These are phyloP conservation scores for Chamaecyparis obtusa DNA, from an alignment of 75 land plant genomes.

Conservation along the genomic window DNA sequence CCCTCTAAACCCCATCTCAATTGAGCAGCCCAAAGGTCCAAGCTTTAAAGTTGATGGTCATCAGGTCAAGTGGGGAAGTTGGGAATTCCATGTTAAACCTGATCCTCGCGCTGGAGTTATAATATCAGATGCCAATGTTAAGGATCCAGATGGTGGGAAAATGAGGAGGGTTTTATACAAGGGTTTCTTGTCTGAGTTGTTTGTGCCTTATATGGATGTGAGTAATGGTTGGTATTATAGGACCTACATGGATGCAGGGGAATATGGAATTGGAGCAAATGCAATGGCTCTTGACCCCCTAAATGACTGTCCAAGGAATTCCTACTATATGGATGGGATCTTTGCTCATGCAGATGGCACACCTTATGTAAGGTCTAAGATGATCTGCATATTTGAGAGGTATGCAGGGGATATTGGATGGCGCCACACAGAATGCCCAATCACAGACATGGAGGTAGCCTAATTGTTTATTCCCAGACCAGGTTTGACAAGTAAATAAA, in stretches of 20 bases:
- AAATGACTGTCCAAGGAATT: conserved; percentile 78
- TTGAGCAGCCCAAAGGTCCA: conserved; percentile 80
- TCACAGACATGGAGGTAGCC: conserved; percentile 48
- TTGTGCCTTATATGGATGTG: conserved; percentile 91
- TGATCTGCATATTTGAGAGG: conserved; percentile 81
- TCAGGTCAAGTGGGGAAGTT: conserved; percentile 71
- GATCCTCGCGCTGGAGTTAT: conserved; percentile 68
- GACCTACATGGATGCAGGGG: conserved; percentile 91
- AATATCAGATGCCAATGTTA: conserved; percentile 47
- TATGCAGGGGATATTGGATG: conserved; percentile 87
- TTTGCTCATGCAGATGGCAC: conserved; percentile 66
- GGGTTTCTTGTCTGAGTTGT: conserved; percentile 74
- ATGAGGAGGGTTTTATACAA: conserved; percentile 71
- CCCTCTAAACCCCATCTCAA: conserved; percentile 59
- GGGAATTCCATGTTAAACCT: conserved; percentile 87
- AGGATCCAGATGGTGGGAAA: conserved; percentile 51
- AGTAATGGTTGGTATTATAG: conserved; percentile 86
- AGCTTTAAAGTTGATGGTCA: conserved; percentile 68
- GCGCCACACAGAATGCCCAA: conserved; percentile 78
- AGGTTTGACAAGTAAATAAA: not conserved
- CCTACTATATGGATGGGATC: conserved; percentile 71
- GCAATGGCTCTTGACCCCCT: conserved; percentile 76
- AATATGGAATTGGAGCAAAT: conserved; percentile 77
- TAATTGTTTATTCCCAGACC: not conserved
- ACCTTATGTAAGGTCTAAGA: conserved; percentile 65